These are phyloP conservation scores for Rhizopogon rudus DNA, from an alignment of 768 basidiomycete genomes.

Conservation along the genomic window DNA sequence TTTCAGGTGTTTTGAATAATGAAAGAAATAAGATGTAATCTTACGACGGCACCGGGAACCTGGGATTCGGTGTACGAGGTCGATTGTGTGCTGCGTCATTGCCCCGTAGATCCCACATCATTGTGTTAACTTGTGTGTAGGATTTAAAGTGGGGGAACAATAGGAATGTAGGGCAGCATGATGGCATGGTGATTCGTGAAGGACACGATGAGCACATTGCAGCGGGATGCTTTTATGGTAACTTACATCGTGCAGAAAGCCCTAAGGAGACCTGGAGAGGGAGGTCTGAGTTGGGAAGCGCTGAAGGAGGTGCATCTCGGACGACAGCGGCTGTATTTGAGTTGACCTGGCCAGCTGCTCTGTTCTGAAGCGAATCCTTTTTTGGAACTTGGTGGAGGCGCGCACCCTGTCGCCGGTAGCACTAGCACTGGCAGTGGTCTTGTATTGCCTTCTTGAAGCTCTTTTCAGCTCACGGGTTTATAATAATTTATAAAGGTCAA, in stretches of 20 bases:
- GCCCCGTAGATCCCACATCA: slow-evolving; percentile 24
- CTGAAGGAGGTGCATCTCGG: slow-evolving; percentile 14
- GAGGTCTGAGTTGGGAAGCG: slow-evolving; percentile 11
- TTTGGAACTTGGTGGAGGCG: too few relatives aligned
- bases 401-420: too few relatives aligned
- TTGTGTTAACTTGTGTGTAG: slow-evolving; percentile 27
- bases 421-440: too few relatives aligned
- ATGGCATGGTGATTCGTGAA: slow-evolving; percentile 16
- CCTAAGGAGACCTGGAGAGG: slow-evolving; percentile 23
- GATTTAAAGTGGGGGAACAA: slow-evolving; percentile 29
- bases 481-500: too few relatives aligned
- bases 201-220: slow-evolving; percentile 3
- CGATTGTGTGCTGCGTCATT: slow-evolving; percentile 10
- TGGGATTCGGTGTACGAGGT: slow-evolving; percentile 7
- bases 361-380: too few relatives aligned
- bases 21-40: background rate
- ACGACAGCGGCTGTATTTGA: slow-evolving; percentile 27
- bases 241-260: slow-evolving; percentile 15
- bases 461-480: too few relatives aligned
- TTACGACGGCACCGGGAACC: slow-evolving; percentile 14
- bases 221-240: slow-evolving; percentile 20
- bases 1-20: background rate
- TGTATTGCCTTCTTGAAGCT: too few relatives aligned
- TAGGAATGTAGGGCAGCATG: slow-evolving; percentile 25
- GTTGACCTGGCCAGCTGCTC: background rate